Base-by-base conservation (phyloP, 495 filamentous ascomycete genomes). In the Chaetomium tenue region DNA sequence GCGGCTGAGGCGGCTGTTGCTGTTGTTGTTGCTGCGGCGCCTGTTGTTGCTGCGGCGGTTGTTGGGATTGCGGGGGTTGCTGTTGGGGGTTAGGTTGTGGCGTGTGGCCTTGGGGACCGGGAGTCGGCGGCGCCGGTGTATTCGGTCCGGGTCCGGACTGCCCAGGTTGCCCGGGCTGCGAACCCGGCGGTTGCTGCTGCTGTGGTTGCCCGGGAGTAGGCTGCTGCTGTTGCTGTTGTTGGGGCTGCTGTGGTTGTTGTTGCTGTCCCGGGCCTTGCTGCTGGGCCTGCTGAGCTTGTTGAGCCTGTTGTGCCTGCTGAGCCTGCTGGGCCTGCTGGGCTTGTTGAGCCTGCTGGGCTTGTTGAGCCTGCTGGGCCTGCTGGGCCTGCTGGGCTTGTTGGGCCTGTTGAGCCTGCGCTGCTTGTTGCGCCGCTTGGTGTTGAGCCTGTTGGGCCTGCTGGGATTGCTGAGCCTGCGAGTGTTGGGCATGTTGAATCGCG, bases 221-320 rank as follows among this genome's bases (percentile, higher is more conserved):
- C 13, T 68, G 72, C 20, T 67, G 68, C 25, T 74, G 76, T 13
- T 58, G 77, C n/a, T 71, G 72, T 50, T 70, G 73, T 25, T 68
- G 66, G n/a, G 73, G 76, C 18, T 60, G 76, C n/a, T 71, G 61
- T n/a, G 70, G 72, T 55, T 71, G 73, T 53, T 66, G 74, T 55
- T 71, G 70, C 44, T 70, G 66, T 46, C 67, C 66, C 47, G 60
- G 68, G 44, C 63, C 63, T 59, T 66, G 74, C 54, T 79, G 77
- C 4, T 81, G 78, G 15, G 76, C 78, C 23, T 72, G 69, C 22
- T 85, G 82, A 22, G 78, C 79, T 55, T 71, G 67, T 82, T 82
- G 3, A 79, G 44, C 44, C 47, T 74, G 76, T 25, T 42, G 37
- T 2, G 46, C 46, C 46, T 18, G 18, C 20, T 58, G 55, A 11